Conservation (phyloP, 1,284 basidiomycete species). For the Ustilago bromivora region DNA sequence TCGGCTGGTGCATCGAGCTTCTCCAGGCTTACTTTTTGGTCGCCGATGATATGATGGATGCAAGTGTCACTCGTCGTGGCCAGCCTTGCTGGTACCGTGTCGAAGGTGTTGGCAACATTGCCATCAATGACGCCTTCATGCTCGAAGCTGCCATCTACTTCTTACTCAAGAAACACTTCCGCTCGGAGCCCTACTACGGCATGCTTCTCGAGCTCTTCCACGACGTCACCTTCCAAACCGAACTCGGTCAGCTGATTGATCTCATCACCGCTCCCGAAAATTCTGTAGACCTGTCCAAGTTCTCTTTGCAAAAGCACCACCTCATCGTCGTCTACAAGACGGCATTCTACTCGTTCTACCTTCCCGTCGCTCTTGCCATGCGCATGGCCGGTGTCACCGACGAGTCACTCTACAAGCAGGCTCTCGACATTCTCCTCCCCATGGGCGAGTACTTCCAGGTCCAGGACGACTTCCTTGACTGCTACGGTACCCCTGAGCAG, state of each 20-base stretch:
- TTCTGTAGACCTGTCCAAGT: conserved; percentile 85
- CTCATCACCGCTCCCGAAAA: conserved; percentile 94
- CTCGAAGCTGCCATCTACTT: conserved; percentile 93
- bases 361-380: conserved; percentile 95
- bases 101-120: conserved; percentile 80
- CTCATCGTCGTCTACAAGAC: conserved; percentile 98
- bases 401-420: conserved; percentile 80
- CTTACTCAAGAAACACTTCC: conserved; percentile 89
- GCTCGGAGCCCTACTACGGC: conserved; percentile 83
- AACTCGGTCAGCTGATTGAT: conserved; percentile 95
- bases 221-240: conserved; percentile 92
- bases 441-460: conserved; percentile 99
- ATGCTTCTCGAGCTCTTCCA: conserved; percentile 91
- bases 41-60: conserved; percentile 98
- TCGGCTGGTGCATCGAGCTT: conserved; percentile 98
- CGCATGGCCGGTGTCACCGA: conserved; percentile 79
- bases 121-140: conserved; percentile 98
- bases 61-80: conserved; percentile 91
- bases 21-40: conserved; percentile 98
- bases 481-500: conserved; percentile 86
- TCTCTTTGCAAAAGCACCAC: conserved; percentile 86
- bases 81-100: conserved; percentile 92
- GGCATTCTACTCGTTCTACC: conserved; percentile 98
- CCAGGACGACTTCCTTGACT: conserved; percentile 98
- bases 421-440: conserved; percentile 86